Evolutionary conservation across 108 stramenopile species (phyloP).

Genomic region (Aureococcus anophagefferens): DNA sequence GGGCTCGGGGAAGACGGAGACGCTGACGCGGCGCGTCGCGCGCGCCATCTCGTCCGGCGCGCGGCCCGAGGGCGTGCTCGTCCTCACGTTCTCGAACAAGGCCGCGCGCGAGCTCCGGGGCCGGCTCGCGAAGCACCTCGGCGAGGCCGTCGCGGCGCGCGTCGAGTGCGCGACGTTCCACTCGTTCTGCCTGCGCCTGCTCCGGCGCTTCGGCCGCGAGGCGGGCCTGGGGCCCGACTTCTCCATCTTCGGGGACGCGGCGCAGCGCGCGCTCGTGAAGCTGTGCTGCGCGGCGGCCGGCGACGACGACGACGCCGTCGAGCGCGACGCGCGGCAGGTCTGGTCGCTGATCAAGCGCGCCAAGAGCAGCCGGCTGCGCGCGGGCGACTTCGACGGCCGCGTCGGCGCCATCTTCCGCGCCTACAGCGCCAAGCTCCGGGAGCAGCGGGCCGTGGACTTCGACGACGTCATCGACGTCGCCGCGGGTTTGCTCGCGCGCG

Average conservation of each 20-base stretch:
- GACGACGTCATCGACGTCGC: background rate
- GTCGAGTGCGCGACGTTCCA: background rate
- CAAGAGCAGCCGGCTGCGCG: no score
- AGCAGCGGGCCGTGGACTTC: background rate
- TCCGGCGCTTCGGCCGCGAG: background rate
- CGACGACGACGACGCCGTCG: no score
- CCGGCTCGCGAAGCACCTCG: background rate
- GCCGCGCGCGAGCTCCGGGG: constrained; percentile 15
- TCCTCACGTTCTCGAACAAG: constrained; percentile 22
- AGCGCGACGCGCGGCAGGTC: background rate
- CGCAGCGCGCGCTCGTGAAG: background rate
- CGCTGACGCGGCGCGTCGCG: constrained; percentile 13
- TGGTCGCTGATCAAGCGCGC: background rate
- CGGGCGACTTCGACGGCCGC: no score
- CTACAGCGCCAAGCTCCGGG: no score
- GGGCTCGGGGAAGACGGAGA: constrained; percentile 24
- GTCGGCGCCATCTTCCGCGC: no score
- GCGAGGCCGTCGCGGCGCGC: background rate
- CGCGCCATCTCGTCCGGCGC: background rate
- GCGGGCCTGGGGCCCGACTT: background rate
- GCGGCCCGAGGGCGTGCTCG: constrained; percentile 9
- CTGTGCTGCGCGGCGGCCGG: background rate
- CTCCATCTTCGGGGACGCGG: background rate
- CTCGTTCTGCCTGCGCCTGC: background rate
- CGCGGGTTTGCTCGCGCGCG: background rate